A percentile compares a stretch with the other conserved stretches of the same genome.
Evolutionary conservation across 2,329 filamentous ascomycete genomes (phyloP).

Genomic region (Fusarium sp.): DNA sequence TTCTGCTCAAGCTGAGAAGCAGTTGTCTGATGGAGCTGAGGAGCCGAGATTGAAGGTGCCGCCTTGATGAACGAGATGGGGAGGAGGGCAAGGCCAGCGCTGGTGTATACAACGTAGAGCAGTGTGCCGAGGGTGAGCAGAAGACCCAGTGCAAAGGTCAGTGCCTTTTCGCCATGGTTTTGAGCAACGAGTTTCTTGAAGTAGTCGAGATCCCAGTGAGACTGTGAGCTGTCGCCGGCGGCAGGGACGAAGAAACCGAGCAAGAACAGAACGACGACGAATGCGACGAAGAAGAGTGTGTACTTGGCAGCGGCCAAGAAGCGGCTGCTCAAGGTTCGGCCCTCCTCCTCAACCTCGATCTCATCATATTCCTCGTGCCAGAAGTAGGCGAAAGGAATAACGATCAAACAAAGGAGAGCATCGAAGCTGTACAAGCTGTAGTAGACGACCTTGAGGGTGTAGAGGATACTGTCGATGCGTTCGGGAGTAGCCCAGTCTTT

Average conservation of each 20-base stretch:
- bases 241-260: slow-evolving; percentile 95
- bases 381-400: slow-evolving; percentile 97
- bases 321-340: slow-evolving; percentile 75
- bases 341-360: slow-evolving; percentile 85
- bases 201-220: slow-evolving; percentile 86
- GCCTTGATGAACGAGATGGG: slow-evolving; percentile 94
- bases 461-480: slow-evolving; percentile 80
- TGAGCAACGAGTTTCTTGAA: slow-evolving; percentile 83
- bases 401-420: slow-evolving; percentile 85
- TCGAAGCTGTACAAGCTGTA: slow-evolving; percentile 94
- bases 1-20: slow-evolving; percentile 86
- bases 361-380: slow-evolving; percentile 98
- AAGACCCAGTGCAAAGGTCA: slow-evolving; percentile 91
- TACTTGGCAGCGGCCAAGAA: slow-evolving; percentile 92
- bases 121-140: slow-evolving; percentile 87
- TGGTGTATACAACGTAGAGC: slow-evolving; percentile 90
- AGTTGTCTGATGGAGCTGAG: slow-evolving; percentile 80
- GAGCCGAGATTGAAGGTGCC: slow-evolving; percentile 85
- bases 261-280: slow-evolving; percentile 86
- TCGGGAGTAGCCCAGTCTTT: slow-evolving; percentile 95
- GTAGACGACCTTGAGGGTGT: slow-evolving; percentile 88
- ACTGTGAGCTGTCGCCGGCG: slow-evolving; percentile 72
- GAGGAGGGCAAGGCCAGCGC: slow-evolving; percentile 86
- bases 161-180: slow-evolving; percentile 90
- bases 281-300: slow-evolving; percentile 83